Evolutionary conservation across 306 rosid species (phyloP), one percentile per base, ranked within the genome.

Genomic region (Trifolium fragiferum): DNA sequence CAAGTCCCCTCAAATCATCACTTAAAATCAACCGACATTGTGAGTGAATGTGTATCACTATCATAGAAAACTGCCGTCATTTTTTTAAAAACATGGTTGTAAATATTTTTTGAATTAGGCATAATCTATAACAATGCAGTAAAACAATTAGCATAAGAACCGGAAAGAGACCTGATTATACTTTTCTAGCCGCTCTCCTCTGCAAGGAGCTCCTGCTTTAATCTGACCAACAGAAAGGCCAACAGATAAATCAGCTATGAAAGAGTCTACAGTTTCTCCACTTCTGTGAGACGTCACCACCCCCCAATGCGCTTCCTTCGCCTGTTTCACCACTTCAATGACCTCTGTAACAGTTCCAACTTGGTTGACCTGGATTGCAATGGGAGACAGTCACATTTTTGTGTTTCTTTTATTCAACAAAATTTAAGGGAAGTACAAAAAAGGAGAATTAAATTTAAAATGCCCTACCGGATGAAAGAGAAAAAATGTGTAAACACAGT

Each of bases 121-220:
- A 77, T 33, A 75, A 35, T 68, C 18, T 13, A 78, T 41, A 51
- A 66, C 37, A 20, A 27, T 41, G 60, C 51, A 67, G 35, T 62
- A 76, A 78, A 47, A 75, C 23, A 32, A 74, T 62, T 49, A 74
- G 81, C 38, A 47, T 65, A 67, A 65, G 70, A 81, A 32, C 40
- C 16, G 19, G 50, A 86, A 76, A 78, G 21, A 41, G 61, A 94
- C 97, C 97, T 94, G 99, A 81, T 92, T 94, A 75, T 94, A 92
- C 85, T 92, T 94, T 21, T 92, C 94, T 71, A 94, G 85, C 41
- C 96, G 88, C 88, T 94, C 99, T 79, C 97, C 96, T 84, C 99
- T 86, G 88, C 96, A 94, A 70, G 99, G 99, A 77, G 97, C 97
- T 54, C 97, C 99, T 73, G 96, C 91, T 84, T 94, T 94, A 76